Base-by-base conservation (phyloP, 2,329 filamentous ascomycete species). In the Fusarium keratoplasticum region DNA sequence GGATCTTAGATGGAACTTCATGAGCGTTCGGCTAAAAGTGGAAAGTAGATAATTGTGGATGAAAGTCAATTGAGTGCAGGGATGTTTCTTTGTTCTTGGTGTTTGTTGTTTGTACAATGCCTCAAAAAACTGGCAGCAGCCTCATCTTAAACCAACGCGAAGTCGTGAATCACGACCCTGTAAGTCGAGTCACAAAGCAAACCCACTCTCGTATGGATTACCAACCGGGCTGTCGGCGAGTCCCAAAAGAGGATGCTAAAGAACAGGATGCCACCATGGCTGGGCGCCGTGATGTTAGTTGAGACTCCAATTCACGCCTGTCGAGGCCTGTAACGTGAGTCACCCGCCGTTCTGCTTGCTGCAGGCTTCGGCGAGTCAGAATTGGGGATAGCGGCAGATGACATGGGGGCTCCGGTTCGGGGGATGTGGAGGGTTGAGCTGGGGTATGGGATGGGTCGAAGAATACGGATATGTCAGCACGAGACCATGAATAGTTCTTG, bases 311-410 rank as follows among this genome's bases (percentile, higher is more conserved):
- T 50, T 18, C 44, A 50, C 42, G 22, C 42, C 22, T 52, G 25
- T 50, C 20, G 20, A 36, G 40, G 59, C 60, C 60, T 31, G 66
- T 6, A 71, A 38, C 14, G 44, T 77, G 75, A 77, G 69, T 77
- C 75, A 77, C 67, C 64, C 27, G 16, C 36, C 29, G 16, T 58
- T 50, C 38, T 69, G 71, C 47, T 25, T 11, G 18, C 38, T 27
- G 36, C 54, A 58, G 25, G 20, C 16, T 38, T 70, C 76, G 76
- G 76, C 76, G 72, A 74, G 63, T 35, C 72, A 68, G 67, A 71
- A 77, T 67, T 58, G 27, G 73, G 73, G n/a, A 75, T 76, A 70
- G 75, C 54, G 65, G 35, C 42, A 29, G 47, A 29, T 31, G 47
- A 52, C 25, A 52, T 29, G 47, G 42, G 25, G 29, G 47, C n/a